phyloP scores from a whole-genome alignment of 768 basidiomycete species.

The Pleurotus djamor region DNA sequence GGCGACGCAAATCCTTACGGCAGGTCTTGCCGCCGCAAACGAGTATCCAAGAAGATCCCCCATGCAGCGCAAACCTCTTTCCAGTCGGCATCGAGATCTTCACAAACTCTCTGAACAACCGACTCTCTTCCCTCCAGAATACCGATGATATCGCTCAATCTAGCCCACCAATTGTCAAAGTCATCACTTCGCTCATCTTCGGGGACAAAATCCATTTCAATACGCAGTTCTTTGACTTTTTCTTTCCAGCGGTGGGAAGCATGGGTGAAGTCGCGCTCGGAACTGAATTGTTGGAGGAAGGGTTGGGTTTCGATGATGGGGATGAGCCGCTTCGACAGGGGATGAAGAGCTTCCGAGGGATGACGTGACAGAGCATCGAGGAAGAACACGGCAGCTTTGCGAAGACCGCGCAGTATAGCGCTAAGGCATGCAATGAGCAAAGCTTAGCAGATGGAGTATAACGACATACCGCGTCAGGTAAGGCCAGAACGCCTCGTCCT shows the following conservation, averaged over 20 bases:
- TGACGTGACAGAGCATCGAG: constrained; percentile 69
- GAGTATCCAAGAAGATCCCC: constrained; percentile 84
- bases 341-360: constrained; percentile 65
- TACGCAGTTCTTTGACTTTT: constrained; percentile 67
- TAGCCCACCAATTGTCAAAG: constrained; percentile 84
- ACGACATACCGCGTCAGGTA: constrained; percentile 68
- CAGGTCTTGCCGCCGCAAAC: constrained; percentile 78
- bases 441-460: background rate
- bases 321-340: constrained; percentile 62
- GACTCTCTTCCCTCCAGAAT: constrained; percentile 79
- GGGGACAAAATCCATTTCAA: constrained; percentile 71
- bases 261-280: constrained; percentile 80
- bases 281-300: constrained; percentile 61
- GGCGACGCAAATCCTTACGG: constrained; percentile 53
- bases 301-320: constrained; percentile 75
- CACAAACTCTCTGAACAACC: constrained; percentile 68
- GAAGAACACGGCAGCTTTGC: constrained; percentile 82
- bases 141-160: constrained; percentile 74
- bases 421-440: constrained; percentile 34
- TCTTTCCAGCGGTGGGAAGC: constrained; percentile 78
- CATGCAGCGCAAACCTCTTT: constrained; percentile 86
- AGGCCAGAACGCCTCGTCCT: constrained; percentile 81
- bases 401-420: constrained; percentile 80
- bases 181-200: constrained; percentile 65
- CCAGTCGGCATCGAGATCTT: constrained; percentile 86